phyloP scores from a whole-genome alignment of 371 early-diverging fungal species.

The Mortierella polycephala region DNA sequence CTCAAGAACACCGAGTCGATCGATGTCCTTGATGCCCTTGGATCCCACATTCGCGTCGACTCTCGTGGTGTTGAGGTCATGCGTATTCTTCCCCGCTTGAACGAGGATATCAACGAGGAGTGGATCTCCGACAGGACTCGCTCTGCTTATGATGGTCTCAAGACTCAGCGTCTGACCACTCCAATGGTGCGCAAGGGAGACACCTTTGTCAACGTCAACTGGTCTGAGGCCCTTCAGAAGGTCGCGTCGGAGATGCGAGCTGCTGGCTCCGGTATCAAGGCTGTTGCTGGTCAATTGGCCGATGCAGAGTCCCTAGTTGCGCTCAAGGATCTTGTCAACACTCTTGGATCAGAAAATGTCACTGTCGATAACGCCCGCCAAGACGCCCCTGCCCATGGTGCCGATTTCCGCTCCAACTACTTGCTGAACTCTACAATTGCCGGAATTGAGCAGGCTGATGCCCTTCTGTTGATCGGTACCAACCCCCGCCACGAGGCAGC shows the following conservation, averaged over 20 bases:
- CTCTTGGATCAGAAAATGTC: slow-evolving; percentile 85
- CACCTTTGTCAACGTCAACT: slow-evolving; percentile 82
- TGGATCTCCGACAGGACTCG: slow-evolving; percentile 98
- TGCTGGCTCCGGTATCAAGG: slow-evolving; percentile 72
- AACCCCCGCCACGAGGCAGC: slow-evolving; percentile 97
- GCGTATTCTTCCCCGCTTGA: slow-evolving; percentile 91
- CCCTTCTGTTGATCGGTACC: slow-evolving; percentile 87
- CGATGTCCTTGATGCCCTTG: slow-evolving; percentile 94
- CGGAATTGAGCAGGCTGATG: slow-evolving; percentile 92
- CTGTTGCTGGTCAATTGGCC: slow-evolving; percentile 90
- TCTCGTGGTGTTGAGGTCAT: slow-evolving; percentile 96
- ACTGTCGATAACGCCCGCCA: slow-evolving; percentile 72
- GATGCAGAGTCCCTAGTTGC: slow-evolving; percentile 86
- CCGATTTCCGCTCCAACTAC: slow-evolving; percentile 91
- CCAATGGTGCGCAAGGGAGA: slow-evolving; percentile 88
- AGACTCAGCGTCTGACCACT: slow-evolving; percentile 90
- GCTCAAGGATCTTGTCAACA: slow-evolving; percentile 92
- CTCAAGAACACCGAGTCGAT: slow-evolving; percentile 93
- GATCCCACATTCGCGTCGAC: slow-evolving; percentile 93
- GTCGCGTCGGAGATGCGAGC: slow-evolving; percentile 71
- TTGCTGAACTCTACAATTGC: slow-evolving; percentile 82
- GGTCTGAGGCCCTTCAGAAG: slow-evolving; percentile 84
- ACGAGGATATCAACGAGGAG: slow-evolving; percentile 96
- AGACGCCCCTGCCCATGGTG: slow-evolving; percentile 64
- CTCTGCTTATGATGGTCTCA: slow-evolving; percentile 93